Evolutionary conservation across 2,329 filamentous ascomycete species (phyloP), one percentile per base, ranked within the genome.

Genomic region (Lizonia empirigonia): DNA sequence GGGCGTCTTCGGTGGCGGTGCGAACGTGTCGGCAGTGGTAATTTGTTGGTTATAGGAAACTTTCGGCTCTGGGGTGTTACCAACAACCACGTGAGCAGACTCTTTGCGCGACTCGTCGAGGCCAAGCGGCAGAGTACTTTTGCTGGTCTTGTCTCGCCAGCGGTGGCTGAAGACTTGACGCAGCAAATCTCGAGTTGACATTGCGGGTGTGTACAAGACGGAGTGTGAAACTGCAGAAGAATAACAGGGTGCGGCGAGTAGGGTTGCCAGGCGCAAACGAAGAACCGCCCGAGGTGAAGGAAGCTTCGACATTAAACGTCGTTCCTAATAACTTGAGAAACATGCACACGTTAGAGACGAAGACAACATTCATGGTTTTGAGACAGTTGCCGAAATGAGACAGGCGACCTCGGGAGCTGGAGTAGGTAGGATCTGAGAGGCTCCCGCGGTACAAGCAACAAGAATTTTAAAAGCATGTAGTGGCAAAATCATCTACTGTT

Each of bases 81-180:
- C 7, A 2, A 20, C 32, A 22, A 18, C 9, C 3, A 20, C 12
- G 10, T 13, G n/a, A n/a, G n/a, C n/a, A 4, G 19, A 5, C 26
- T 20, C 22, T 7, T 24, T 10, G 15, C 26, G n/a, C 1, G 22
- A 24, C 15, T 27, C 20, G 20, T n/a, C 36, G 7, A 27, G 23
- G 9, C 9, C 23, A 32, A 36, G 26, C 24, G 27, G 47, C 33
- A 33, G 7, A 7, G 16, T 20, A 32, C 22, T 41, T 12, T 23
- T 35, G 22, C 19, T 24, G 7, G 30, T 23, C n/a, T 19, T 55
- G 2, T 22, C 15, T 13, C 55, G 35, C 5, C 45, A 10, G 7
- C 46, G 38, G 15, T 59, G 48, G 19, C 55, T 59, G 35, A 64
- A 63, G 22, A 62, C 49, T 32, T 58, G 55, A 18, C 55, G 60